phyloP scores from a whole-genome alignment of 805 yeast genomes.

The Candida sonorensis region DNA sequence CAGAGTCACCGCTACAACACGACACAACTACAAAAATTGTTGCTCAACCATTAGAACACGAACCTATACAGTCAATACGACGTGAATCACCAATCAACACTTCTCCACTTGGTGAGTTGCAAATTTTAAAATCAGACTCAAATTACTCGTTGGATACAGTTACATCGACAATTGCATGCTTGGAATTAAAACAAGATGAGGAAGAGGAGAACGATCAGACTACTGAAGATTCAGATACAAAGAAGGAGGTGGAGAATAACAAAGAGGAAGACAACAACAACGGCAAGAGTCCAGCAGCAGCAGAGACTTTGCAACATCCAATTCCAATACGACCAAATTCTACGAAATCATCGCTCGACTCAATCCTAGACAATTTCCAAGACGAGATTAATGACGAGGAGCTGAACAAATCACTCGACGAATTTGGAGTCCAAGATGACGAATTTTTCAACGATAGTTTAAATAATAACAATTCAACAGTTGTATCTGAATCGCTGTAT shows the following conservation, averaged over 20 bases:
- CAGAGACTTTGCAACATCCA: conserved; percentile 14
- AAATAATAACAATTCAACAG: conserved; percentile 6
- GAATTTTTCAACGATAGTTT: not conserved
- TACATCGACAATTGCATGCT: conserved; percentile 30
- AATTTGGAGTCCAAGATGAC: not conserved
- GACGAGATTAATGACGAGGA: conserved; percentile 1
- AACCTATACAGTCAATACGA: no score
- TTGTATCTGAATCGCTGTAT: conserved; percentile 27
- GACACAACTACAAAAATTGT: no score
- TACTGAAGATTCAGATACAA: not conserved
- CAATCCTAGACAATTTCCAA: conserved; percentile 18
- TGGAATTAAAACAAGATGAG: conserved; percentile 20
- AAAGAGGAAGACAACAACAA: not conserved
- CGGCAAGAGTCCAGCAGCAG: not conserved
- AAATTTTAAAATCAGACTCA: conserved; percentile 4
- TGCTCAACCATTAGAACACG: no score
- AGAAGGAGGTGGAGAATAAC: not conserved
- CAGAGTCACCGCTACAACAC: no score
- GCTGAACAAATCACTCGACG: conserved; percentile 2
- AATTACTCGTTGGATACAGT: conserved; percentile 23
- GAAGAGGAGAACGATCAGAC: conserved; percentile 5
- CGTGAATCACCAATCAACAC: no score
- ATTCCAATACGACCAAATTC: conserved; percentile 19
- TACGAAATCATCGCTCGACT: conserved; percentile 21
- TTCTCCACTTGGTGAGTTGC: not conserved